Conservation (phyloP, 2,329 filamentous ascomycete species). For the Hypomyces rosellus region DNA sequence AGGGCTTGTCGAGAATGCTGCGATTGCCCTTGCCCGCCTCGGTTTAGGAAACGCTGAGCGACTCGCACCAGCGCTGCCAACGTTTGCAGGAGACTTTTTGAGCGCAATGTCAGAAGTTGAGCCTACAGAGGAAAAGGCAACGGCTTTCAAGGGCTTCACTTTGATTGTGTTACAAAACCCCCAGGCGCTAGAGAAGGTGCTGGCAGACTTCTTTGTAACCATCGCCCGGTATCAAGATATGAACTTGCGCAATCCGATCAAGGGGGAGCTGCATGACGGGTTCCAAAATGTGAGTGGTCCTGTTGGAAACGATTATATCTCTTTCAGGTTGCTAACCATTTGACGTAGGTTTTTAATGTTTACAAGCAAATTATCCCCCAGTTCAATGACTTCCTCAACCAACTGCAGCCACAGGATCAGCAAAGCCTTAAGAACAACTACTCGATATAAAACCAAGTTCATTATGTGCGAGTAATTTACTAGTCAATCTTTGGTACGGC, state of each 20-base stretch:
- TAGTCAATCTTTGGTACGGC: not conserved
- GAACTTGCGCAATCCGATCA: slow-evolving; percentile 52
- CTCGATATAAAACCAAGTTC: slow-evolving; percentile 27
- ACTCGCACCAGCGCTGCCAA: slow-evolving; percentile 70
- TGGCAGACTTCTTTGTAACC: slow-evolving; percentile 74
- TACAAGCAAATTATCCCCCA: slow-evolving; percentile 56
- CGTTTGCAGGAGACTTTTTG: slow-evolving; percentile 78
- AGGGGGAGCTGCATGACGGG: slow-evolving; percentile 60
- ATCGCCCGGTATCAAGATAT: slow-evolving; percentile 74
- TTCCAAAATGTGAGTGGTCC: slow-evolving; percentile 64
- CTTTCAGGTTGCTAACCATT: slow-evolving; percentile 10
- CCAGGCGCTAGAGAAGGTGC: slow-evolving; percentile 79
- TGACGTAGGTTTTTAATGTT: slow-evolving; percentile 41
- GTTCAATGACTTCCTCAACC: slow-evolving; percentile 48
- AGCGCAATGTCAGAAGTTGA: slow-evolving; percentile 76
- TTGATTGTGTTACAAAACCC: slow-evolving; percentile 80
- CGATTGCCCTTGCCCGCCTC: slow-evolving; percentile 82
- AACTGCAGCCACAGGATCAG: slow-evolving; percentile 44
- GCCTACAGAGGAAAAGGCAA: slow-evolving; percentile 88
- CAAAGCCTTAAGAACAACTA: slow-evolving; percentile 45
- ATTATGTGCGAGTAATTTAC: not conserved
- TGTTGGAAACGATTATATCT: not conserved
- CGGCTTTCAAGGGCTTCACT: slow-evolving; percentile 86
- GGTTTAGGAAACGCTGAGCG: slow-evolving; percentile 72
- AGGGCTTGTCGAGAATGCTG: slow-evolving; percentile 87